These are phyloP conservation scores for Tuber brumale DNA, from an alignment of 495 filamentous ascomycete species.

Conservation along the genomic window DNA sequence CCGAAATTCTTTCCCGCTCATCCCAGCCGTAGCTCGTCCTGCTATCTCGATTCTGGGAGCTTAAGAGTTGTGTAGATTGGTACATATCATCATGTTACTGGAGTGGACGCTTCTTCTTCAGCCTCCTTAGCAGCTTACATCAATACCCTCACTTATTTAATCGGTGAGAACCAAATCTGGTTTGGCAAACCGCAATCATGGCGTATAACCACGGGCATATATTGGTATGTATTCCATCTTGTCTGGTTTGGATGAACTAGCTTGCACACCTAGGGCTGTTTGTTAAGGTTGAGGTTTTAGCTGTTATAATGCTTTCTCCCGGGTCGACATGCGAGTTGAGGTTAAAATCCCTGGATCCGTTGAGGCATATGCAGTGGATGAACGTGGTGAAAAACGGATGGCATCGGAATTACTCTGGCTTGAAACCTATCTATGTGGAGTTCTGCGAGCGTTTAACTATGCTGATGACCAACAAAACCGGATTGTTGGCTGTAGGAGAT, in stretches of 20 bases:
- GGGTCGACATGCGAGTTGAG: constrained; percentile 95
- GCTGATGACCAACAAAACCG: constrained; percentile 90
- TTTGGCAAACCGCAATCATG: constrained; percentile 45
- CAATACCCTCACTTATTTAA: constrained; percentile 88
- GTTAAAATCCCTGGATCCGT: constrained; percentile 93
- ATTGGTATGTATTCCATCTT: constrained; percentile 59
- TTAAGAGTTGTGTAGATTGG: constrained; percentile 56
- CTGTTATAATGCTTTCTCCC: constrained; percentile 99
- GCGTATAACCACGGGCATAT: constrained; percentile 88
- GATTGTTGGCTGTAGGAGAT: constrained; percentile 87
- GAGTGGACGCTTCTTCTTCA: constrained; percentile 93
- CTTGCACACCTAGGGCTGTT: constrained; percentile 5
- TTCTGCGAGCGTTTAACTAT: constrained; percentile 88
- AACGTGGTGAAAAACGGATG: constrained; percentile 85
- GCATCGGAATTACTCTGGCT: constrained; percentile 92
- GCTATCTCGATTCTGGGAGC: constrained; percentile 18
- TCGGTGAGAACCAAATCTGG: constrained; percentile 62
- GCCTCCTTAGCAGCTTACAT: constrained; percentile 96
- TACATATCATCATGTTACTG: constrained; percentile 96
- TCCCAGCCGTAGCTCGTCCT: neutral
- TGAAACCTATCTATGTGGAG: constrained; percentile 91
- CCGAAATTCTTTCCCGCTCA: constrained; percentile 22
- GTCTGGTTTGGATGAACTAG: neutral
- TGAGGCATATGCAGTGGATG: constrained; percentile 93
- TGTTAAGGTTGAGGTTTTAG: constrained; percentile 46